A percentile compares a stretch with the other conserved stretches of the same genome.
phyloP scores from a whole-genome alignment of 176 grass and related monocot species.

The Bromus sterilis region DNA sequence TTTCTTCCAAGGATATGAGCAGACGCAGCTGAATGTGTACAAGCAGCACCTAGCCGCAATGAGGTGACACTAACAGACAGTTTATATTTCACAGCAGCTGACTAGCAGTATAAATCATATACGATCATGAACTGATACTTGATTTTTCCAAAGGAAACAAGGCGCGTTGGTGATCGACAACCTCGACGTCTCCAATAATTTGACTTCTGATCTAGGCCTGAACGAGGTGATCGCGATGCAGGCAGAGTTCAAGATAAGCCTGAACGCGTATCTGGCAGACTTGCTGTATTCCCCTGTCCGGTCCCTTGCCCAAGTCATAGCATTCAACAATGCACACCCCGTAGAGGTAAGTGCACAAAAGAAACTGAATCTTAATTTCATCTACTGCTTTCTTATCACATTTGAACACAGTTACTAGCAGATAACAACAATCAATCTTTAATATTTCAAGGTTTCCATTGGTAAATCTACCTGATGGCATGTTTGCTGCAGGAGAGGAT shows the following conservation, averaged over 20 bases:
- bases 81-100: not conserved
- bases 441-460: too few species aligned
- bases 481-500: constrained; percentile 32
- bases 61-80: constrained; percentile 16
- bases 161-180: constrained; percentile 26
- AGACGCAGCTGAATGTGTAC: not conserved
- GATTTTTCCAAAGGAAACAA: constrained; percentile 4
- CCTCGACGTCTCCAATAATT: constrained; percentile 24
- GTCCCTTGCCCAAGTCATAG: constrained; percentile 44
- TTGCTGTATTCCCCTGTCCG: constrained; percentile 38
- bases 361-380: not conserved
- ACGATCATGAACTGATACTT: not conserved
- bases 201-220: not conserved
- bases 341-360: constrained; percentile 4
- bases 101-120: not conserved
- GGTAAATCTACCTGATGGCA: too few species aligned
- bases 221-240: not conserved
- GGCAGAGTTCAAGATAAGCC: constrained; percentile 51
- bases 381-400: too few species aligned
- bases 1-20: constrained; percentile 13
- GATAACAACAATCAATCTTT: too few species aligned
- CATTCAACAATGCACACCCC: constrained; percentile 34
- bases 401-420: too few species aligned
- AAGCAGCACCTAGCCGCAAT: constrained; percentile 32
- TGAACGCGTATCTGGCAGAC: constrained; percentile 41